Base-by-base conservation (phyloP, 2,329 filamentous ascomycete species). In the Xylariaceae sp. region DNA sequence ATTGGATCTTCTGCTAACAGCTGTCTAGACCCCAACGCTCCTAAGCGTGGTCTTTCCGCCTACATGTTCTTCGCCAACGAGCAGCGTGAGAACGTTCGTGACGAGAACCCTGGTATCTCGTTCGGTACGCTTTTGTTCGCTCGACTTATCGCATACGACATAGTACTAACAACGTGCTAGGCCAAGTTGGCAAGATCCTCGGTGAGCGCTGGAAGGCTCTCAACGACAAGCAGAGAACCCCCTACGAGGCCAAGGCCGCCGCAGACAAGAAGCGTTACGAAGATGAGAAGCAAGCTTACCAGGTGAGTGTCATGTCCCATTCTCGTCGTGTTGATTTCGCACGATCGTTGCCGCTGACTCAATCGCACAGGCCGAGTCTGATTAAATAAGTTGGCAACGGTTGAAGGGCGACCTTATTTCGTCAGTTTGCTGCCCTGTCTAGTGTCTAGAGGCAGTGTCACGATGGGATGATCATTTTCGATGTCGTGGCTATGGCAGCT, bases 41-140 rank as follows among this genome's bases (percentile, higher is more conserved):
- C 94, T 76, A 99, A 97, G 92, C 92, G 94, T 79, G 94, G 93
- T 82, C 90, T 99, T 54, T 97, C 94, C 56, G 94, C 94, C 66
- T 99, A 99, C 87, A 99, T 99, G 94, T 97, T 97, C 88, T 99
- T 97, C 77, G 94, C 94, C 86, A 97, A 97, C 74, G 94, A 97
- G 80, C 91, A 97, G 81, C 92, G 94, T 71, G 93, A 97, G 75
- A 96, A 94, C 77, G 94, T 99, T 70, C 91, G 94, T 71, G 92
- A 96, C 76, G 93, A 97, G 79, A 97, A 97, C 84, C 93, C 93
- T 45, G 93, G 92, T 71, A 96, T 97, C 80, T 88, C 89, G 70
- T 99, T 99, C 79, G 94, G 91, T 88, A 83, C 69, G 83, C 74
- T 39, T 34, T 17, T 30, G n/a, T n/a, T n/a, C 2, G 48, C 8